Percentiles rank a stretch among this genome's conserved stretches.
These are phyloP conservation scores for Leishmania braziliensis DNA, from an alignment of 208 protist genomes.

Conservation along the genomic window DNA sequence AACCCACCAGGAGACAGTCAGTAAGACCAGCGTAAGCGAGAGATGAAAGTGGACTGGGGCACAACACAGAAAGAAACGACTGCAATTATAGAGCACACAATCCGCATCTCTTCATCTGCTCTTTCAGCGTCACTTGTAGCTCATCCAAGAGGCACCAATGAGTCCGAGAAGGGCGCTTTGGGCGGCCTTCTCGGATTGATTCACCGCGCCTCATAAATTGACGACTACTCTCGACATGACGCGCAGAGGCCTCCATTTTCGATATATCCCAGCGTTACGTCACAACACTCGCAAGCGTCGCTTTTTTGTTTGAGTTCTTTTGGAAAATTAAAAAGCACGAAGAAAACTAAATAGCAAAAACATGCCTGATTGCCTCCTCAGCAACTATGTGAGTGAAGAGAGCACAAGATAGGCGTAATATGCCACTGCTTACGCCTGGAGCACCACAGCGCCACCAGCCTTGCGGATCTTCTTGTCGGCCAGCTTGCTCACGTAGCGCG, in stretches of 20 bases:
- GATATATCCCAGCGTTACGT: not conserved
- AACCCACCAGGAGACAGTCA: not conserved
- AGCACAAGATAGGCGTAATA: constrained; percentile 19
- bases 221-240: not conserved
- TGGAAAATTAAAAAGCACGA: not conserved
- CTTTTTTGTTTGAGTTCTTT: not conserved
- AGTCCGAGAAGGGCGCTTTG: not conserved
- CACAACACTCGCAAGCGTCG: no score
- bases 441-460: constrained; percentile 97
- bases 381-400: constrained; percentile 3
- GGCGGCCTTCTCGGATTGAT: not conserved
- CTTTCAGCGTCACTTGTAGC: not conserved
- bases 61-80: not conserved
- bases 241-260: not conserved
- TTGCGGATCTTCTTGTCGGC: constrained; percentile 99
- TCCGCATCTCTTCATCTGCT: not conserved
- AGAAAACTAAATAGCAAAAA: constrained; percentile 26
- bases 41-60: not conserved
- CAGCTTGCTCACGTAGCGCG: constrained; percentile 98
- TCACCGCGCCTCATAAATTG: not conserved
- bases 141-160: not conserved
- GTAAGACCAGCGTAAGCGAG: not conserved
- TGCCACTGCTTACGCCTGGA: constrained; percentile 92
- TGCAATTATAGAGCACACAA: not conserved
- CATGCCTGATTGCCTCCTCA: not conserved